These are phyloP conservation scores for Phytophthora melonis DNA, from an alignment of 352 stramenopile species.

Conservation along the genomic window DNA sequence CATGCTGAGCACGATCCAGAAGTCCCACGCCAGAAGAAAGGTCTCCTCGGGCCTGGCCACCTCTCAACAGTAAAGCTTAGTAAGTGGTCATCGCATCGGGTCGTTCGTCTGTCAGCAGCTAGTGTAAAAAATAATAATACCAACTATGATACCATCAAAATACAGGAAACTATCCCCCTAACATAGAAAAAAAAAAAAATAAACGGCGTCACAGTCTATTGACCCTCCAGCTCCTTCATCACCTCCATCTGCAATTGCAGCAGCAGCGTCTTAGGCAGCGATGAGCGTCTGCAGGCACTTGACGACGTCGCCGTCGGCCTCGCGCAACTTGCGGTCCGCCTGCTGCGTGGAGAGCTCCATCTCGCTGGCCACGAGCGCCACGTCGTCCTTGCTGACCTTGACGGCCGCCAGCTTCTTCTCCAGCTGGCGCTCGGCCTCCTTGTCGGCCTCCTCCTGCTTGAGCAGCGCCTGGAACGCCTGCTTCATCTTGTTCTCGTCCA, in stretches of 20 bases:
- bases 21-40: conserved; percentile 60
- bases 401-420: conserved; percentile 85
- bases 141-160: conserved; percentile 2
- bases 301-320: conserved; percentile 78
- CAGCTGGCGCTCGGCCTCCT: conserved; percentile 77
- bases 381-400: conserved; percentile 86
- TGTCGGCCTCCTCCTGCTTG: conserved; percentile 87
- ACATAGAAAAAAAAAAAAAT: conserved; percentile 13
- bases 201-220: conserved; percentile 39
- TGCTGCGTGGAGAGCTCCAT: conserved; percentile 81
- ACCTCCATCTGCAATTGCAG: background rate
- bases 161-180: conserved; percentile 3
- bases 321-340: conserved; percentile 85
- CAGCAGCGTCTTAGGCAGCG: conserved; percentile 29
- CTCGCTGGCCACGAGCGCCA: conserved; percentile 78
- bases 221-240: background rate
- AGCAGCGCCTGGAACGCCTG: conserved; percentile 75
- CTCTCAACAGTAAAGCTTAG: conserved; percentile 14
- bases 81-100: background rate
- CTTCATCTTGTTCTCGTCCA: conserved; percentile 92
- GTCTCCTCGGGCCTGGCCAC: conserved; percentile 2
- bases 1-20: conserved; percentile 78
- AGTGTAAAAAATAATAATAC: conserved; percentile 5
- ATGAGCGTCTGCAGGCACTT: conserved; percentile 74
- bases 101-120: background rate